These are phyloP conservation scores for Sphaceloma murrayae DNA, from an alignment of 2,329 filamentous ascomycete species.

Conservation along the genomic window DNA sequence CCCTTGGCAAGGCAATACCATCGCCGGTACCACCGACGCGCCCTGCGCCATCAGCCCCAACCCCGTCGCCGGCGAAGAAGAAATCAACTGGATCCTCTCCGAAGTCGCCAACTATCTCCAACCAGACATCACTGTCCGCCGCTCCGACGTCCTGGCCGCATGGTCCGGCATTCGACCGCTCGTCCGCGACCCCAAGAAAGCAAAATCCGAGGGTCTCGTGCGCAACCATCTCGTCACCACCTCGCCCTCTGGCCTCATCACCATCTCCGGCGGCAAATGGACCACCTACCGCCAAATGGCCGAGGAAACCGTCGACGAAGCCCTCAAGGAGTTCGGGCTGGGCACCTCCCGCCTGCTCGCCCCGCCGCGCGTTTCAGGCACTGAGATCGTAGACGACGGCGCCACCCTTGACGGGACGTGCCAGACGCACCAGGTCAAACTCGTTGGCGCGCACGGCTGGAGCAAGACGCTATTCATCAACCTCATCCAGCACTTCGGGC, in stretches of 20 bases:
- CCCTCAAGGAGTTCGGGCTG: conserved; percentile 59
- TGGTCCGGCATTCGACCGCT: conserved; percentile 84
- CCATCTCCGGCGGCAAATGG: conserved; percentile 85
- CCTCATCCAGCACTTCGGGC: conserved; percentile 82
- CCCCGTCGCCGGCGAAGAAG: conserved; percentile 69
- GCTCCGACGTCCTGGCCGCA: conserved; percentile 78
- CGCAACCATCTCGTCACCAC: conserved; percentile 76
- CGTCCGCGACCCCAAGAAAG: conserved; percentile 75
- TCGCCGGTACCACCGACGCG: conserved; percentile 78
- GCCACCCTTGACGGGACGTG: conserved; percentile 63
- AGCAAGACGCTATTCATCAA: conserved; percentile 91
- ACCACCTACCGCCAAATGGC: conserved; percentile 91
- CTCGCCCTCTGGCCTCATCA: conserved; percentile 70
- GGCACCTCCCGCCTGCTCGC: conserved; percentile 47
- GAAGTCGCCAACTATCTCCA: conserved; percentile 76
- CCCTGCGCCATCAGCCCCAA: conserved; percentile 62
- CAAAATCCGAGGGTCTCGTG: conserved; percentile 77
- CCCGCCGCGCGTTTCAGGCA: conserved; percentile 56
- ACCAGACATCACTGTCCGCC: conserved; percentile 73
- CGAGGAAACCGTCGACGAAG: conserved; percentile 77
- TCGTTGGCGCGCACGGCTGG: conserved; percentile 78
- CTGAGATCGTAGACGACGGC: conserved; percentile 59
- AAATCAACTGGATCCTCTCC: conserved; percentile 78
- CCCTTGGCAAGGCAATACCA: conserved; percentile 87
- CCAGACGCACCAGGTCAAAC: conserved; percentile 72